Base-by-base conservation (phyloP, 1,284 basidiomycete species). In the Phellinidium pouzarii region DNA sequence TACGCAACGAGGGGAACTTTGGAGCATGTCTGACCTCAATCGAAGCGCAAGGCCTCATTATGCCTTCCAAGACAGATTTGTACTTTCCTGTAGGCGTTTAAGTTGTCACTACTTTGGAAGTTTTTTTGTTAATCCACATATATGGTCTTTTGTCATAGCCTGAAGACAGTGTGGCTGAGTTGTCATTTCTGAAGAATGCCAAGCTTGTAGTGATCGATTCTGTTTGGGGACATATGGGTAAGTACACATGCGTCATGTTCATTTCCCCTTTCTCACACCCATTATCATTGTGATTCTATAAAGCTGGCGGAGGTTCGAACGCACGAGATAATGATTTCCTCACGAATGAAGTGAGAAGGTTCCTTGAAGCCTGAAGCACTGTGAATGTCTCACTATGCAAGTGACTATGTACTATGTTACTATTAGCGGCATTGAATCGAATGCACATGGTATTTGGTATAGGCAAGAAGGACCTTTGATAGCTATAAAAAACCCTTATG, bases 31-130 rank as follows among this genome's bases (percentile, higher is more conserved):
- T 79, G 44, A 63, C 59, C 1, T 64, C 61, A 25, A 77, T 79
- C 58, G 72, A 72, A 56, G 76, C 78, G n/a, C 71, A 71, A 52
- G 75, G 70, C 0, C 66, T 81, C 44, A 70, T 82, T 36, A 78
- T 82, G 74, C 78, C 79, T 3, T 74, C 72, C 59, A 79, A 74
- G 62, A 80, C 76, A 5, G 80, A 83, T 59, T 63, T 81, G 42
- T 80, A 80, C 60, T 82, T 81, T 62, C 71, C 77, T 17, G 75
- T 76, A 56, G 56, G 71, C 62, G 12, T 44, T 36, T 17, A 44
- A 8, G 11, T 3, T 17, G 34, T 45, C 11, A 14, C 9, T 36
- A n/a, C 25, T n/a, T 26, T 34, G 3, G 9, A 14, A 34, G n/a
- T n/a, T n/a, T n/a, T n/a, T n/a, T n/a, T n/a, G n/a, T n/a, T n/a